A percentile compares a stretch with the other conserved stretches of the same genome.
Conservation (phyloP, 495 filamentous ascomycete genomes). For the Neurospora sp. region DNA sequence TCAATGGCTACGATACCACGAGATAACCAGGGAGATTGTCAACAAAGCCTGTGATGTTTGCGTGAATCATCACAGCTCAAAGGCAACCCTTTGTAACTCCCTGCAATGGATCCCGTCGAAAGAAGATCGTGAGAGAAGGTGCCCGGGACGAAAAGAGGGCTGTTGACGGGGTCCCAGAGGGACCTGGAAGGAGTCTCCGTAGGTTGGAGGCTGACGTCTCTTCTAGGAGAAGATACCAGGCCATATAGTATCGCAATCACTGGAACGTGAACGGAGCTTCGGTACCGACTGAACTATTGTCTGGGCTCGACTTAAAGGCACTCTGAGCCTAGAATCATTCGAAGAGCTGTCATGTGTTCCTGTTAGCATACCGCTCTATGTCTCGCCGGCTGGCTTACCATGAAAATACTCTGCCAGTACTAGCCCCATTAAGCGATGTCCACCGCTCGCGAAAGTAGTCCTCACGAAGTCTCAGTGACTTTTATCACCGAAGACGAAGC, state of each 20-base stretch:
- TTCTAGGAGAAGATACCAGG: background rate
- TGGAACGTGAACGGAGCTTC: background rate
- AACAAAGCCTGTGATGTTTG: background rate
- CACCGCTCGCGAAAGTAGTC: background rate
- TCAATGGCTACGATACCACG: background rate
- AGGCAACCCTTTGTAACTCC: background rate
- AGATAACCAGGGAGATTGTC: background rate
- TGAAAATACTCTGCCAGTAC: background rate
- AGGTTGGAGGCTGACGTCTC: background rate
- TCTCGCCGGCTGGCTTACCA: background rate
- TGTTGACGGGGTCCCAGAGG: background rate
- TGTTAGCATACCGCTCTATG: background rate
- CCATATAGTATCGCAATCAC: background rate
- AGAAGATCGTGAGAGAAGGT: background rate
- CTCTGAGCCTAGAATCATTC: background rate
- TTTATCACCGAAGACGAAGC: background rate
- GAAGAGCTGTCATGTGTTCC: background rate
- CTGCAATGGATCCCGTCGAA: background rate
- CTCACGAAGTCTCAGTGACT: background rate
- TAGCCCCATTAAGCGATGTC: background rate
- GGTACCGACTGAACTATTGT: background rate
- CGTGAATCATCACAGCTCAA: background rate
- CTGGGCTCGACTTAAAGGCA: background rate
- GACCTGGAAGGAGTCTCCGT: background rate
- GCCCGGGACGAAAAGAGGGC: background rate